Conservation (phyloP, 2,329 filamentous ascomycete genomes). For the Penicillium sp. region DNA sequence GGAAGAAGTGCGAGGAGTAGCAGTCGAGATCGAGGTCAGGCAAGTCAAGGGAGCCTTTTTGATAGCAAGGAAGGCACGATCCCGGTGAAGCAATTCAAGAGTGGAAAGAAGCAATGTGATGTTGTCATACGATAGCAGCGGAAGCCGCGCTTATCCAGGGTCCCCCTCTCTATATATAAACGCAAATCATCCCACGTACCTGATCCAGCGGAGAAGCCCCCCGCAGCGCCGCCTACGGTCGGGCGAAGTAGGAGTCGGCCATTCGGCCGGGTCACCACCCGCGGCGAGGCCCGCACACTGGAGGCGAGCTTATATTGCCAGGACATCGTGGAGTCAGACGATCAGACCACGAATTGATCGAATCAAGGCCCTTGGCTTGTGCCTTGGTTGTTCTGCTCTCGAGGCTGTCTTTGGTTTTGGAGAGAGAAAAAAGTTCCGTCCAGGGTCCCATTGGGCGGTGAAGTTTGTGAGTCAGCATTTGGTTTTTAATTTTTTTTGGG, state of each 20-base stretch:
- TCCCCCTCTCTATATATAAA: constrained; percentile 17
- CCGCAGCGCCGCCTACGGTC: constrained; percentile 22
- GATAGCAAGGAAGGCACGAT: neutral
- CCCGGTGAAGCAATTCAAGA: constrained; percentile 5
- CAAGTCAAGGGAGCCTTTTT: neutral
- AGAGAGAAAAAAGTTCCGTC: constrained; percentile 15
- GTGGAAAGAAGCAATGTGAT: constrained; percentile 2
- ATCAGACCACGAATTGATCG: neutral
- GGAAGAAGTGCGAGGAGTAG: neutral
- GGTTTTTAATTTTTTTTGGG: neutral
- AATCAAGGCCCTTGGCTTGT: neutral
- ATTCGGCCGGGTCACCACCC: constrained; percentile 34
- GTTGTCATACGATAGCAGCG: constrained; percentile 4
- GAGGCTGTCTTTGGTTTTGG: neutral
- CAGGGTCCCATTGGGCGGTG: constrained; percentile 23
- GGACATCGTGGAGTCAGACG: constrained; percentile 27
- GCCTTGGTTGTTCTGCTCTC: neutral
- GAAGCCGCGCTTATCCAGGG: neutral
- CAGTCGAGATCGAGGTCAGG: neutral
- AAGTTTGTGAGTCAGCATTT: constrained; percentile 25
- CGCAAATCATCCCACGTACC: constrained; percentile 29
- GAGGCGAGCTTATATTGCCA: constrained; percentile 35
- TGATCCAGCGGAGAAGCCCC: constrained; percentile 28
- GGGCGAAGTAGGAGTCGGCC: constrained; percentile 28
- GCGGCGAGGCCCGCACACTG: constrained; percentile 35